Base-by-base conservation (phyloP, 2,329 filamentous ascomycete genomes). In the Zymoseptoria pseudotritici region DNA sequence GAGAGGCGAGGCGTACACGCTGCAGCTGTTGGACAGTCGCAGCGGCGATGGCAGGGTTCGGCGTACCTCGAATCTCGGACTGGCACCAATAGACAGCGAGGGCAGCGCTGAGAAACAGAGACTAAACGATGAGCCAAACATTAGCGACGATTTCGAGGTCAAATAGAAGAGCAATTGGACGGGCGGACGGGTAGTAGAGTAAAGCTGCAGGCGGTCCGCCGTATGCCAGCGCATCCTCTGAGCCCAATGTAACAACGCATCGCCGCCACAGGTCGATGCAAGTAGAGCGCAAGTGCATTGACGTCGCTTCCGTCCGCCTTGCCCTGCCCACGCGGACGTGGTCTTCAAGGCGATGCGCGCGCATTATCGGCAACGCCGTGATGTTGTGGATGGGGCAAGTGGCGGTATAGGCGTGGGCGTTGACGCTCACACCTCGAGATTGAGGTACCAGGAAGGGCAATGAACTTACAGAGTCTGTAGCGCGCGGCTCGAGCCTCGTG, bases 181-280 rank as follows among this genome's bases (percentile, higher is more conserved):
- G 60, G 60, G 59, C 55, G 51, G 55, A 56, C 62, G 62, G 65
- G 59, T 63, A 61, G 56, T 51, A 55, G 60, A 63, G 62, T 65
- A 62, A 57, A 60, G 60, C 62, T 67, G 66, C 66, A 61, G 54
- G 61, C 58, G 57, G 60, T 59, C 63, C 61, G 64, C 61, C 57
- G 29, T 55, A 42, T 65, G 67, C 66, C 69, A 68, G 61, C 66
- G 63, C 62, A 70, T 66, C 63, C 55, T 17, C 36, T 5, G 36
- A 36, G 51, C 63, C 67, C 64, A 64, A 62, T 66, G 60, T 63
- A 61, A 53, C 65, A 67, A 62, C 65, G 64, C 66, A 68, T 68
- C 63, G 36, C 36, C 36, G 36, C 36, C 36, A 46, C 36, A 46
- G 36, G 36, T 7, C 36, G 17, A 46, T 46, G 17, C 36, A 11